phyloP scores from a whole-genome alignment of 2,329 filamentous ascomycete species.

The Phyllosticta citribraziliensis region DNA sequence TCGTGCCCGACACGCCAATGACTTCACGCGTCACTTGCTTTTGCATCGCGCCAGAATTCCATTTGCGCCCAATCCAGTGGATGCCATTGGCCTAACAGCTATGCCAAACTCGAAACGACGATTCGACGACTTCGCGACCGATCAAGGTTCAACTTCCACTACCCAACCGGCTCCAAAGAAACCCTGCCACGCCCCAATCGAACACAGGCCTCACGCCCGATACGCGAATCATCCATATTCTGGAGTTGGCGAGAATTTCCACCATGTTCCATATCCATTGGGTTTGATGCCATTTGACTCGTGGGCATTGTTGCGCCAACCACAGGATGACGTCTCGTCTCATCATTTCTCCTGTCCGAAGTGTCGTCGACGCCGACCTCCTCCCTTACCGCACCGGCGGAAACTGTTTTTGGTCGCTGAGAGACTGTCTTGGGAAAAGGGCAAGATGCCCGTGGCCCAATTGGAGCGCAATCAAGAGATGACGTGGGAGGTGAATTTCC shows the following conservation, averaged over 20 bases:
- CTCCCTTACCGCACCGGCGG: conserved; percentile 16
- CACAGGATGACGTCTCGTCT: conserved; percentile 2
- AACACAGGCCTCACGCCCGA: conserved; percentile 5
- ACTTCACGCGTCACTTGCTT: not conserved
- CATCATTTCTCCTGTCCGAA: conserved; percentile 15
- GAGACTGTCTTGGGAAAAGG: conserved; percentile 18
- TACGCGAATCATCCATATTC: conserved; percentile 17
- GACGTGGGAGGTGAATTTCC: conserved; percentile 21
- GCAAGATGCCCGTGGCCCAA: conserved; percentile 12
- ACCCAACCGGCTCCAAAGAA: not conserved
- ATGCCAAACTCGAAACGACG: not conserved
- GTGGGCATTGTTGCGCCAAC: conserved; percentile 17
- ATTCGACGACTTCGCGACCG: not conserved
- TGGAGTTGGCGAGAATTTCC: conserved; percentile 17
- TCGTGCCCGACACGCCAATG: not conserved
- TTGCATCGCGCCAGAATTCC: not conserved
- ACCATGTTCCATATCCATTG: conserved; percentile 20
- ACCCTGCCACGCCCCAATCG: not conserved
- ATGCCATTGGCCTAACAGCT: not conserved
- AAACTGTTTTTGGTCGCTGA: conserved; percentile 23
- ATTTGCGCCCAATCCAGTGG: not conserved
- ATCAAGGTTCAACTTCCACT: not conserved
- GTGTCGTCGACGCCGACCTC: conserved; percentile 12
- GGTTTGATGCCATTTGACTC: conserved; percentile 18
- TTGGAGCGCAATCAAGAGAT: conserved; percentile 19